Percentiles rank a stretch among this genome's conserved stretches.
These are phyloP conservation scores for Rhododendron vialii DNA, from an alignment of 148 eudicot species.

Conservation along the genomic window DNA sequence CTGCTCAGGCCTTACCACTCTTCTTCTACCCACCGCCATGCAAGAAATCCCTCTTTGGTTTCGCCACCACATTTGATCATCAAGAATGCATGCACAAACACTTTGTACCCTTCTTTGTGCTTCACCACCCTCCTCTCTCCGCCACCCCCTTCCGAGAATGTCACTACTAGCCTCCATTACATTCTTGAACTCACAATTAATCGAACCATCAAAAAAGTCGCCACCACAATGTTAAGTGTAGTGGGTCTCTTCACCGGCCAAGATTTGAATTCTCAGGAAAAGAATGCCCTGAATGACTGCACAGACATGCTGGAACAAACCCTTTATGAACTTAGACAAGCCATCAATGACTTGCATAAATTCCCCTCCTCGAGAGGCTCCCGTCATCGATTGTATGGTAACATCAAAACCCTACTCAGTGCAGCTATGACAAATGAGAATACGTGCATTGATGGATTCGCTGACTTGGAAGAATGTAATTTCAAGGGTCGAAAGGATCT, in stretches of 20 bases:
- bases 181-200: slow-evolving; percentile 42
- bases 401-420: slow-evolving; percentile 58
- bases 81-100: slow-evolving; percentile 36
- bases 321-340: slow-evolving; percentile 41
- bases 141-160: slow-evolving; percentile 7
- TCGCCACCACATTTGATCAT: slow-evolving; percentile 8
- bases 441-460: slow-evolving; percentile 63
- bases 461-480: slow-evolving; percentile 28
- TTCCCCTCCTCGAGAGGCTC: background rate
- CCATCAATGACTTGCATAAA: slow-evolving; percentile 20
- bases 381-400: slow-evolving; percentile 15
- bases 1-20: background rate
- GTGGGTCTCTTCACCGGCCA: slow-evolving; percentile 15
- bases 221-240: slow-evolving; percentile 7
- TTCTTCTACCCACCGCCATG: background rate
- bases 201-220: slow-evolving; percentile 19
- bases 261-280: slow-evolving; percentile 29
- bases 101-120: slow-evolving; percentile 49
- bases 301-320: slow-evolving; percentile 58
- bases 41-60: background rate
- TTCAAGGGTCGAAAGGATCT: slow-evolving; percentile 14
- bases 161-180: slow-evolving; percentile 15
- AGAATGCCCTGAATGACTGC: slow-evolving; percentile 41
- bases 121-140: slow-evolving; percentile 26
- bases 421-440: slow-evolving; percentile 77